Percentiles rank a stretch among this genome's conserved stretches.
Evolutionary conservation across 192 early-diverging fungal genomes (phyloP).

Genomic region (Chytriomyces sp.): DNA sequence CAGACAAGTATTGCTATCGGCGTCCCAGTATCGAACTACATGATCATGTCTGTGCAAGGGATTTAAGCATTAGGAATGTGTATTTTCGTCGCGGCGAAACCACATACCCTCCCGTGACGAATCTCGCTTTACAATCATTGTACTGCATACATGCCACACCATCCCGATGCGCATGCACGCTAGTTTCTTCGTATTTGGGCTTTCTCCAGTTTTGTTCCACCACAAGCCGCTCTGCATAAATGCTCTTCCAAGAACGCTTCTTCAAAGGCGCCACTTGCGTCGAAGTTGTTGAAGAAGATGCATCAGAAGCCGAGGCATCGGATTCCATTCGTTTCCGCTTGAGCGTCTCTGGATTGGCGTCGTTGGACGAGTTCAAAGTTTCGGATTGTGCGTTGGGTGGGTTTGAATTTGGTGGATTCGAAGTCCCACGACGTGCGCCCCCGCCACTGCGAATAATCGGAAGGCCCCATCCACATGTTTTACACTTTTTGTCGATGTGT

Average conservation of each 20-base stretch:
- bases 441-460: slow-evolving; percentile 27
- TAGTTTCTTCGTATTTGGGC: slow-evolving; percentile 68
- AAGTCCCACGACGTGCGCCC: background rate
- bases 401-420: background rate
- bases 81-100: background rate
- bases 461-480: slow-evolving; percentile 95
- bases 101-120: slow-evolving; percentile 78
- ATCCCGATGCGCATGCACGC: slow-evolving; percentile 82
- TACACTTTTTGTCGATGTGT: slow-evolving; percentile 95
- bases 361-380: too few species aligned
- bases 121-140: slow-evolving; percentile 69
- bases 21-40: slow-evolving; percentile 87
- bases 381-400: background rate
- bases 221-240: slow-evolving; percentile 89
- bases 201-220: slow-evolving; percentile 95
- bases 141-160: slow-evolving; percentile 90
- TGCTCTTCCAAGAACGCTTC: slow-evolving; percentile 88
- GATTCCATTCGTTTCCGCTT: slow-evolving; percentile 35
- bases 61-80: background rate
- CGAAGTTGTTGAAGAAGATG: background rate
- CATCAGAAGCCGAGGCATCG: background rate
- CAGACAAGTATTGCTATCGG: slow-evolving; percentile 80
- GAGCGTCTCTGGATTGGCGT: background rate
- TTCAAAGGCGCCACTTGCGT: background rate
- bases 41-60: slow-evolving; percentile 61